Percentiles rank a stretch among this genome's conserved stretches.
Conservation (phyloP, 345 rosid genomes). For the Trapa bicornis region DNA sequence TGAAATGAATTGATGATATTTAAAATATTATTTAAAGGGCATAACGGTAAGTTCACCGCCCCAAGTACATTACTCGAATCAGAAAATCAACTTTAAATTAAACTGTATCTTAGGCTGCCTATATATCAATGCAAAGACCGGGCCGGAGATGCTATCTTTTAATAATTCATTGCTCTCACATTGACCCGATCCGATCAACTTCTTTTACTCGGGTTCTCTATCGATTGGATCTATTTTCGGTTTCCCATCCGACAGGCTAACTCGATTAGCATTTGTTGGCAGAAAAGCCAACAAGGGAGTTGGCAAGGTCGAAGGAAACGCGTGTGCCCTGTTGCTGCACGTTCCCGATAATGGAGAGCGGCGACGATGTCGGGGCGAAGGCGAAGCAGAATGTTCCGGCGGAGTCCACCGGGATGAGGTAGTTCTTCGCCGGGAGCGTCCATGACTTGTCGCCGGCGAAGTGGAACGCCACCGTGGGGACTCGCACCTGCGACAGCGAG, state of each 20-base stretch:
- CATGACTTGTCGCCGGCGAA: slow-evolving; percentile 46
- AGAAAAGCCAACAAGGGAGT: slow-evolving; percentile 51
- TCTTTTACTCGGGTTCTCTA: neutral
- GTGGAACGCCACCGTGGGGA: slow-evolving; percentile 69
- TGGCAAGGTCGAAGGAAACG: slow-evolving; percentile 63
- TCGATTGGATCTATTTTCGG: neutral
- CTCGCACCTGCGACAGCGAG: slow-evolving; percentile 40
- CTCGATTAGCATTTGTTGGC: slow-evolving; percentile 40
- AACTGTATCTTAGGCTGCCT: too few relatives aligned
- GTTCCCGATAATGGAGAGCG: slow-evolving; percentile 81
- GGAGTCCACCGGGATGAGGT: slow-evolving; percentile 57
- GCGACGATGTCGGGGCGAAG: slow-evolving; percentile 77
- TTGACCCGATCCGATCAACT: too few relatives aligned
- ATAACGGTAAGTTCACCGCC: neutral
- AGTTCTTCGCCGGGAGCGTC: slow-evolving; percentile 67
- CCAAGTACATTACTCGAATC: neutral
- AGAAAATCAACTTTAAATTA: too few relatives aligned
- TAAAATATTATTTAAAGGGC: too few relatives aligned
- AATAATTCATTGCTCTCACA: too few relatives aligned
- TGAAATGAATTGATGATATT: too few relatives aligned
- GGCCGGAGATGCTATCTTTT: too few relatives aligned
- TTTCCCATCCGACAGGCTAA: neutral
- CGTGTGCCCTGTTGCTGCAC: slow-evolving; percentile 97
- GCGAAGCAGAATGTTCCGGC: slow-evolving; percentile 82
- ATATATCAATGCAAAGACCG: too few relatives aligned